A percentile compares a stretch with the other conserved stretches of the same genome.
Evolutionary conservation across 495 filamentous ascomycete genomes (phyloP).

Genomic region (Aspergillus steynii): DNA sequence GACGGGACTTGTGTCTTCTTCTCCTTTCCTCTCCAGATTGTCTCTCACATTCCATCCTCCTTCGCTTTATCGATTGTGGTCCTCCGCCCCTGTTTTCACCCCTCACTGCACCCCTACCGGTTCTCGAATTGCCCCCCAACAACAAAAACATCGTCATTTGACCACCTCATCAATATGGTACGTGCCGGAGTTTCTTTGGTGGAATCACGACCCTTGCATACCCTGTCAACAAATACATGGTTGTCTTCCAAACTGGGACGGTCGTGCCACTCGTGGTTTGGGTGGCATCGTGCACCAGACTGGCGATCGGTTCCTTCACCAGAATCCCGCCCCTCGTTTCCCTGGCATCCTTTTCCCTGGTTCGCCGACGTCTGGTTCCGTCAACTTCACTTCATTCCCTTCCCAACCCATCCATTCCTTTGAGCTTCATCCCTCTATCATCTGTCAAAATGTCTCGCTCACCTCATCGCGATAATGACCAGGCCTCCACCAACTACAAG

Average conservation of each 20-base stretch:
- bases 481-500: constrained; percentile 99
- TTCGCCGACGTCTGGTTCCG: constrained; percentile 4
- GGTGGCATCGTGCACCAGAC: background rate
- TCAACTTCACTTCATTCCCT: background rate
- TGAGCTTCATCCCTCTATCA: background rate
- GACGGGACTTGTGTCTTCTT: constrained; percentile 1
- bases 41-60: constrained; percentile 1
- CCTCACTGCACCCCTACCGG: background rate
- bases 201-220: background rate
- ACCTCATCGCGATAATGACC: constrained; percentile 33
- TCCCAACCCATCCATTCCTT: constrained; percentile 5
- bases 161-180: constrained; percentile 5
- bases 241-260: background rate
- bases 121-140: background rate
- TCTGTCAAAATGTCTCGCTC: constrained; percentile 3
- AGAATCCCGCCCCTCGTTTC: constrained; percentile 2
- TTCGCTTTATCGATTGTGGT: constrained; percentile 1
- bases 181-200: background rate
- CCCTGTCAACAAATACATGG: background rate
- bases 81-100: background rate
- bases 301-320: constrained; percentile 1
- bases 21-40: constrained; percentile 8
- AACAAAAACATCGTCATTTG: background rate
- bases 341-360: constrained; percentile 1
- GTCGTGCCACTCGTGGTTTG: background rate